Evolutionary conservation across 306 rosid species (phyloP), one percentile per base, ranked within the genome.

Genomic region (Corylus avellana): DNA sequence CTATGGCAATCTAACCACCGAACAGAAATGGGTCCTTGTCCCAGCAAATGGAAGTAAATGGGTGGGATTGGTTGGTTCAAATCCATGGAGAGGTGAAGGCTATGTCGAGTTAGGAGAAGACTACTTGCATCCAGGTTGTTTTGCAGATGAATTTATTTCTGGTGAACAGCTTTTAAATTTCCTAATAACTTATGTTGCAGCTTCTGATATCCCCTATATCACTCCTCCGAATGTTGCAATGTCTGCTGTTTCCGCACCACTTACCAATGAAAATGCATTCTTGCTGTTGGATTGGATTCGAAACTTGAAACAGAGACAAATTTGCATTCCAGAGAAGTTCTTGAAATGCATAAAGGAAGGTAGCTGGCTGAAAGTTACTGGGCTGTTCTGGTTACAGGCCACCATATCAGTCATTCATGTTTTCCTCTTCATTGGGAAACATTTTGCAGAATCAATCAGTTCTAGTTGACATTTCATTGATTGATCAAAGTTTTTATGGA

Each of bases 31-130:
- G 72, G 87, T 92, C 74, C 84, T 90, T 62, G 85, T 91, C 35
- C 98, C 97, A 2, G 92, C 96, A 48, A 84, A 83, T 5, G 85
- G 70, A 64, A 92, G 98, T 85, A 90, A 86, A 61, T 94, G 98
- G 97, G 87, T 87, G 4, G 79, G 54, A 29, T 80, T 92, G 86
- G 74, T 88, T 56, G 88, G 64, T 71, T 86, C 90, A 12, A 89
- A 92, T 88, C 80, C 87, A 22, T 94, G 98, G 97, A 83, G 75
- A 75, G 59, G 49, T 35, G 85, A 84, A 78, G 81, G 78, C 32
- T 89, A 74, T 49, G 86, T 94, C 57, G 97, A 90, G 79, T 72
- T 94, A 32, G 84, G 83, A 14, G 86, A 83, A n/a, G 84, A 66
- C 22, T 92, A 94, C 70, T 53, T 90, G 81, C 27, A 4, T 22